A percentile compares a stretch with the other conserved stretches of the same genome.
Conservation (phyloP, 306 rosid species). For the Quillaja saponaria region DNA sequence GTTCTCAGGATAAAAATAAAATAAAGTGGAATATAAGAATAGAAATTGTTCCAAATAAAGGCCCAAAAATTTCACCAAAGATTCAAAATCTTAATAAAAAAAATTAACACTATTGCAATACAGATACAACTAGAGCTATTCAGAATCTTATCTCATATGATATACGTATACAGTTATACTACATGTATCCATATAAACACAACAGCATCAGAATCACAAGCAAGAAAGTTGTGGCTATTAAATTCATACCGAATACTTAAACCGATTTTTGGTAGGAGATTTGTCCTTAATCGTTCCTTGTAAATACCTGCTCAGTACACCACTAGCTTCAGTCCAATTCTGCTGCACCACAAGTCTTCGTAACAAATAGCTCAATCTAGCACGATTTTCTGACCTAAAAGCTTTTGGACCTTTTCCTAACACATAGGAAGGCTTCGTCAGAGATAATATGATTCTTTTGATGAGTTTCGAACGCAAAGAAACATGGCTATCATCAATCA, state of each 20-base stretch:
- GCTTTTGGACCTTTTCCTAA: constrained; percentile 44
- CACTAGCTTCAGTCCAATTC: constrained; percentile 63
- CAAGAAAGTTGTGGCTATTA: background rate
- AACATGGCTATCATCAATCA: background rate
- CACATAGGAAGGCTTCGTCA: constrained; percentile 61
- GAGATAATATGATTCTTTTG: constrained; percentile 40
- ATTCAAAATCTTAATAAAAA: background rate
- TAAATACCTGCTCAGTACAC: constrained; percentile 61
- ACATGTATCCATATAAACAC: background rate
- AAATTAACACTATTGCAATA: background rate
- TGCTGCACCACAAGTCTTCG: constrained; percentile 47
- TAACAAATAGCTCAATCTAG: constrained; percentile 39
- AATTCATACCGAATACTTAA: constrained; percentile 63
- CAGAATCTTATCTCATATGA: background rate
- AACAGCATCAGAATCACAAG: background rate
- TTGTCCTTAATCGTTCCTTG: constrained; percentile 48
- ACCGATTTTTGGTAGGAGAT: constrained; percentile 48
- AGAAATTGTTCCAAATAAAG: background rate
- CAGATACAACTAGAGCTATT: background rate
- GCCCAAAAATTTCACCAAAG: background rate
- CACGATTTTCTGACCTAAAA: constrained; percentile 51
- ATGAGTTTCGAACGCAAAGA: constrained; percentile 26
- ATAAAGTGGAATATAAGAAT: no score
- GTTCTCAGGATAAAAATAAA: no score
- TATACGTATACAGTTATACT: background rate